These are phyloP conservation scores for Mycena vulgaris DNA, from an alignment of 768 basidiomycete species.

Conservation along the genomic window DNA sequence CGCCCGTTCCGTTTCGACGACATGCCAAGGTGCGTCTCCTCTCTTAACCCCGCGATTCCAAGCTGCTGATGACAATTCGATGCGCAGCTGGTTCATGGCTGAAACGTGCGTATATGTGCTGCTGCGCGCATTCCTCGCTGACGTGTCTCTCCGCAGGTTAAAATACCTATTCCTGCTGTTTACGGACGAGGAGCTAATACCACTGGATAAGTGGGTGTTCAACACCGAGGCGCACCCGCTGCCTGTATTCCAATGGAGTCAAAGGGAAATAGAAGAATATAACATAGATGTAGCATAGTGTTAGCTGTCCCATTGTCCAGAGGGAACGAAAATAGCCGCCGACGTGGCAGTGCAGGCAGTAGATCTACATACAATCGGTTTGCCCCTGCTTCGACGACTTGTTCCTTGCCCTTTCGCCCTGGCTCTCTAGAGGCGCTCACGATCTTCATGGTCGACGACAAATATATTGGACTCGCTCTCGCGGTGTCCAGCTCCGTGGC, in stretches of 20 bases:
- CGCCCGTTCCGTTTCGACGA: conserved; percentile 64
- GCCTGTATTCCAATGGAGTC: conserved; percentile 74
- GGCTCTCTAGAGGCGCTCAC: conserved; percentile 9
- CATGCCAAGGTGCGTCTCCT: conserved; percentile 52
- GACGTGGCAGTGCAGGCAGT: not conserved
- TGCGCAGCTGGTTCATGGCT: conserved; percentile 59
- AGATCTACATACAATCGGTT: not conserved
- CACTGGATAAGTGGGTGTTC: conserved; percentile 71
- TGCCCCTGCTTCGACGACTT: not conserved
- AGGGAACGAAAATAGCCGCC: not conserved
- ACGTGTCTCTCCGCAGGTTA: conserved; percentile 45
- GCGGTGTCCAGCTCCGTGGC: conserved; percentile 88
- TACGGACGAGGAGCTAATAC: conserved; percentile 66
- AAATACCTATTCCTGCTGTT: conserved; percentile 82
- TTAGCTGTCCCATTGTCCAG: not conserved
- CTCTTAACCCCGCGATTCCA: conserved; percentile 10
- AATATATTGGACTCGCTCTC: conserved; percentile 93
- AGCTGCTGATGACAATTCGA: conserved; percentile 34
- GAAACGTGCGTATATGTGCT: conserved; percentile 51
- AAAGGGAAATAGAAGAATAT: conserved; percentile 64
- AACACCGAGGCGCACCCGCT: conserved; percentile 84
- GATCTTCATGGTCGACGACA: conserved; percentile 85
- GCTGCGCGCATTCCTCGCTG: not conserved
- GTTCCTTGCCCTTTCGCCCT: conserved; percentile 4
- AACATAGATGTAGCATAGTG: conserved; percentile 45